A percentile compares a stretch with the other conserved stretches of the same genome.
These are phyloP conservation scores for Colletotrichum cereale DNA, from an alignment of 2,329 filamentous ascomycete species.

Conservation along the genomic window DNA sequence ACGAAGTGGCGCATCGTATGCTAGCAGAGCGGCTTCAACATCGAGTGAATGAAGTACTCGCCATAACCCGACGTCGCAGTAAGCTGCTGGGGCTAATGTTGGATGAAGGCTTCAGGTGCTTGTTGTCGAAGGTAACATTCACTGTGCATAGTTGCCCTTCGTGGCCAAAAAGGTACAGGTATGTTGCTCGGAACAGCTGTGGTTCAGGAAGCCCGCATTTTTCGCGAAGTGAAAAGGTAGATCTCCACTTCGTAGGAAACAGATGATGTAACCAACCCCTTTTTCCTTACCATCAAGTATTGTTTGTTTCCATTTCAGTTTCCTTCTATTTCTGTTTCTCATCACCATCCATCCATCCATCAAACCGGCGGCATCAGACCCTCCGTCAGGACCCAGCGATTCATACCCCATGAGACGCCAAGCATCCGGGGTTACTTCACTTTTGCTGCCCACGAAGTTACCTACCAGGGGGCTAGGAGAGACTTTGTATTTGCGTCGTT, in stretches of 20 bases:
- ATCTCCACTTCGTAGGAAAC: conserved; percentile 22
- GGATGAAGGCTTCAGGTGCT: background rate
- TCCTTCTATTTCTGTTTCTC: conserved; percentile 29
- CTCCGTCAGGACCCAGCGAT: conserved; percentile 9
- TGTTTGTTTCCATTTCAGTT: conserved; percentile 12
- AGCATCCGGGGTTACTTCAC: conserved; percentile 15
- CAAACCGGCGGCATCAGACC: background rate
- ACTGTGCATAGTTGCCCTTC: background rate
- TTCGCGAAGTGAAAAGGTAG: conserved; percentile 1
- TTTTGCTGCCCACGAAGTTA: conserved; percentile 4
- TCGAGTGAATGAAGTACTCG: background rate
- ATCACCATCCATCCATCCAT: background rate
- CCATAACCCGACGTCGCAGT: background rate
- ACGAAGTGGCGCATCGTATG: background rate
- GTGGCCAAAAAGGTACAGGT: background rate
- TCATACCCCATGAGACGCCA: conserved; percentile 34
- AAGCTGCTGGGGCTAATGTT: conserved; percentile 6
- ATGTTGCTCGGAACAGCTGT: background rate
- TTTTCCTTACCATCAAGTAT: background rate
- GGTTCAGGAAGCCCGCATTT: background rate
- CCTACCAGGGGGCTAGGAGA: background rate
- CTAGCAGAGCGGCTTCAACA: background rate
- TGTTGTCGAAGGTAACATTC: background rate
- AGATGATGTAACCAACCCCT: conserved; percentile 20
- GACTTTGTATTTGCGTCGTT: background rate